Conservation (phyloP, 306 rosid species). For the cucumber (Cucumis sativus) region DNA sequence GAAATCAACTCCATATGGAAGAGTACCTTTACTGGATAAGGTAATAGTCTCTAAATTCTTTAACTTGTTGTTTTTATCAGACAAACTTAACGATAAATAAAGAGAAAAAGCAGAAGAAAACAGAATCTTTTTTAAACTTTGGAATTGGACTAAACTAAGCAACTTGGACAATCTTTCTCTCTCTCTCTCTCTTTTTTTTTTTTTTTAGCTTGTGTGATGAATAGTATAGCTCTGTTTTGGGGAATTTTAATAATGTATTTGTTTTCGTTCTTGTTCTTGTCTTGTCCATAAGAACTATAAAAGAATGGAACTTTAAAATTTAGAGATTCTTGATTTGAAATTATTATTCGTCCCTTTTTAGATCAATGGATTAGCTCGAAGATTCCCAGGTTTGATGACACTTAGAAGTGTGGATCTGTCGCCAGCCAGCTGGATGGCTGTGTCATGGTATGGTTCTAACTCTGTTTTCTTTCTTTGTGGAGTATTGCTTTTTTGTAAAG, state of each 20-base stretch:
- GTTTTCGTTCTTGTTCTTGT: not conserved
- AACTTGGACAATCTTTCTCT: not conserved
- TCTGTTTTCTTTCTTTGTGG: not conserved
- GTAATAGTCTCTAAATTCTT: conserved; percentile 14
- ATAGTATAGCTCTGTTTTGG: not conserved
- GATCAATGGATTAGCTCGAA: conserved; percentile 61
- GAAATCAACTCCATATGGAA: conserved; percentile 86
- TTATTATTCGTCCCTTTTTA: conserved; percentile 19
- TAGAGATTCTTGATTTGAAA: not conserved
- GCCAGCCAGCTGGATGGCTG: conserved; percentile 99
- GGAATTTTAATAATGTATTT: not conserved
- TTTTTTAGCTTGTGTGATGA: not conserved
- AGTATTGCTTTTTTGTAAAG: not conserved
- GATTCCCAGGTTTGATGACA: conserved; percentile 82
- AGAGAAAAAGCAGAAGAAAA: not conserved
- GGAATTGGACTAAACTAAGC: not conserved
- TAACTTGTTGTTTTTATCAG: not conserved
- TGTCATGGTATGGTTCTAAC: conserved; percentile 49
- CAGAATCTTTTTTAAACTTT: not conserved
- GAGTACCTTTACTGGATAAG: conserved; percentile 96
- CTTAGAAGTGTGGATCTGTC: conserved; percentile 92
- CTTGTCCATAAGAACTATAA: not conserved
- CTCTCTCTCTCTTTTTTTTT: too few relatives aligned
- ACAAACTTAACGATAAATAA: not conserved
- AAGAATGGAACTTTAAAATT: not conserved